A percentile compares a stretch with the other conserved stretches of the same genome.
Evolutionary conservation across 441 rosid genomes (phyloP).

Genomic region (Adansonia rubrostipa): DNA sequence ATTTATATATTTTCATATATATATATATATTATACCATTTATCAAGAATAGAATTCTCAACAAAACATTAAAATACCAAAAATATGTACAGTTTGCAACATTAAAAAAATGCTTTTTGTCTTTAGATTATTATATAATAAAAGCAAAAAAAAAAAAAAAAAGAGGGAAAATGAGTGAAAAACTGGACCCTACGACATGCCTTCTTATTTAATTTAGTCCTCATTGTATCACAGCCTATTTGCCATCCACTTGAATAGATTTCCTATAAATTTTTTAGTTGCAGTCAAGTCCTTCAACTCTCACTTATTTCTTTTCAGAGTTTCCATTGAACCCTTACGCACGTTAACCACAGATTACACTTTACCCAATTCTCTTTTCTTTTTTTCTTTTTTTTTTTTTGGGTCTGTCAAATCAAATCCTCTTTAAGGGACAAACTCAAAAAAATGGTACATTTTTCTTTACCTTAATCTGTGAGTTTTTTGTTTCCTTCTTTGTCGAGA

Average conservation of each 20-base stretch:
- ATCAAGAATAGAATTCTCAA: too few species aligned
- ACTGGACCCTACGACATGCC: too few species aligned
- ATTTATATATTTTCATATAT: too few species aligned
- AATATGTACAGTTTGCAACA: too few species aligned
- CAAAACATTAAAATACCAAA: too few species aligned
- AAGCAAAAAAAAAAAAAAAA: too few species aligned
- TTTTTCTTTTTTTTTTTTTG: neutral
- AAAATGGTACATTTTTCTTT: neutral
- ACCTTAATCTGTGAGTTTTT: neutral
- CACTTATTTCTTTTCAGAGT: neutral
- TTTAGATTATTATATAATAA: too few species aligned
- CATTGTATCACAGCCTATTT: neutral
- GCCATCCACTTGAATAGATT: neutral
- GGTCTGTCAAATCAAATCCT: neutral
- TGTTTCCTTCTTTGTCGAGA: neutral
- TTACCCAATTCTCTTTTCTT: neutral
- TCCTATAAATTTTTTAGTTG: neutral
- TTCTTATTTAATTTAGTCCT: too few species aligned
- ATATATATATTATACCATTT: too few species aligned
- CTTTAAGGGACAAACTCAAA: neutral
- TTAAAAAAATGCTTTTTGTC: too few species aligned
- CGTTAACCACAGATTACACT: neutral
- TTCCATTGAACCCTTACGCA: neutral
- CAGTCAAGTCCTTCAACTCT: constrained; percentile 6
- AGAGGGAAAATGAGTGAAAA: too few species aligned